phyloP scores from a whole-genome alignment of 352 stramenopile species.

The Pythium graminicola region DNA sequence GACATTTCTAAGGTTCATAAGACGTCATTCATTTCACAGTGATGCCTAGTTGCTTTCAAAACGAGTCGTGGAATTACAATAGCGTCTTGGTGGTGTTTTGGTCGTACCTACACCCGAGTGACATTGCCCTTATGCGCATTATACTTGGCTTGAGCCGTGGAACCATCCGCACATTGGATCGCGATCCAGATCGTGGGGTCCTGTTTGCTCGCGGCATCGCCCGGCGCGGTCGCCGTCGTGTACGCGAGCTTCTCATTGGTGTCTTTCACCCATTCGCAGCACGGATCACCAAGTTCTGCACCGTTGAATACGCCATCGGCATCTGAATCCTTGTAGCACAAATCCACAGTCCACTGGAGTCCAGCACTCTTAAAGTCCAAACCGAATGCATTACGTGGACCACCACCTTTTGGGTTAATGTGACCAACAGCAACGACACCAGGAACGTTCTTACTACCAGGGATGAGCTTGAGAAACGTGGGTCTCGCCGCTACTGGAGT shows the following conservation, averaged over 20 bases:
- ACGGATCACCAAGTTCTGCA: constrained; percentile 55
- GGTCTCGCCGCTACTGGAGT: constrained; percentile 15
- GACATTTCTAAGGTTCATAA: too few relatives aligned
- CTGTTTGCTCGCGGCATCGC: constrained; percentile 20
- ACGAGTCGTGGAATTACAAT: too few relatives aligned
- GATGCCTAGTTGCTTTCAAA: too few relatives aligned
- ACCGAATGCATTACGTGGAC: constrained; percentile 29
- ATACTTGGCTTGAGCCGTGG: constrained; percentile 23
- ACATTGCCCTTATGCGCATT: constrained; percentile 14
- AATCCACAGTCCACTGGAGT: constrained; percentile 26
- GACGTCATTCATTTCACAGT: too few relatives aligned
- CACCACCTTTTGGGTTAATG: constrained; percentile 26
- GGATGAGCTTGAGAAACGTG: constrained; percentile 16
- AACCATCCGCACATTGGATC: constrained; percentile 21
- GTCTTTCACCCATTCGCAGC: constrained; percentile 31
- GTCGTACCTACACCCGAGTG: too few relatives aligned
- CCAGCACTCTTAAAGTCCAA: constrained; percentile 17
- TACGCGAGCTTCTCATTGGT: constrained; percentile 24
- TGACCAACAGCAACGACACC: constrained; percentile 29
- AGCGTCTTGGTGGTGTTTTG: too few relatives aligned
- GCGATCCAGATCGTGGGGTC: constrained; percentile 22
- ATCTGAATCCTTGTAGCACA: constrained; percentile 32
- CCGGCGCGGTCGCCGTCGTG: constrained; percentile 23
- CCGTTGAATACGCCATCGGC: constrained; percentile 41
- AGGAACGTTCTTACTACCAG: constrained; percentile 14